These are phyloP conservation scores for Ilyonectria mors-panacis DNA, from an alignment of 2,329 filamentous ascomycete species.

Conservation along the genomic window DNA sequence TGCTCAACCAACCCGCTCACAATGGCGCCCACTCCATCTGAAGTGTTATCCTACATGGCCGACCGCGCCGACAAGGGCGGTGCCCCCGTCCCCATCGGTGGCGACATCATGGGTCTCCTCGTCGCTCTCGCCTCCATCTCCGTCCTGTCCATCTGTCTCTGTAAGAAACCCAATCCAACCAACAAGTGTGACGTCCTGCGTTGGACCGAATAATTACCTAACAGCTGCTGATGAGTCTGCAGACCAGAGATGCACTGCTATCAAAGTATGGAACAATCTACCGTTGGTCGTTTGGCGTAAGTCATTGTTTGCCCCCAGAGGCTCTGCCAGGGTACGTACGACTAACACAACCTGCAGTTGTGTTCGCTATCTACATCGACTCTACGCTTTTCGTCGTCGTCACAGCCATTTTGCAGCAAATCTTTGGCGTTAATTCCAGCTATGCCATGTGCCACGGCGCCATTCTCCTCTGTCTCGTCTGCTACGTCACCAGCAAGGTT, in stretches of 20 bases:
- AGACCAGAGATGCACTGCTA: conserved; percentile 56
- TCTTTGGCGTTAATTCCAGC: conserved; percentile 69
- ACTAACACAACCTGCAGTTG: conserved; percentile 58
- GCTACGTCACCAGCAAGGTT: conserved; percentile 76
- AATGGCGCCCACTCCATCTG: conserved; percentile 20
- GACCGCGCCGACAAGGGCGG: background rate
- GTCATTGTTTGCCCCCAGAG: conserved; percentile 34
- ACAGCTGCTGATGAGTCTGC: conserved; percentile 23
- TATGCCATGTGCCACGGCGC: conserved; percentile 68
- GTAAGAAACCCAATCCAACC: conserved; percentile 43
- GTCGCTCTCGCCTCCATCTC: conserved; percentile 53
- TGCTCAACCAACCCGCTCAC: background rate
- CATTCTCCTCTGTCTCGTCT: conserved; percentile 72
- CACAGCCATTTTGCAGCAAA: conserved; percentile 70
- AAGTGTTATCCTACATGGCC: background rate
- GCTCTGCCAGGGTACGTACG: background rate
- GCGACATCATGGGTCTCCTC: conserved; percentile 54
- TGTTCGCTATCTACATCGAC: conserved; percentile 72
- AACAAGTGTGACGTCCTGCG: no score
- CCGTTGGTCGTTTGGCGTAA: conserved; percentile 62
- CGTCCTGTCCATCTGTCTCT: conserved; percentile 55
- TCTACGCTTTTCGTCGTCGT: conserved; percentile 73
- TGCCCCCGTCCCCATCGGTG: conserved; percentile 51
- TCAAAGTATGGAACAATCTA: conserved; percentile 58
- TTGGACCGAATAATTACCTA: background rate